Conservation (phyloP, 768 basidiomycete species). For the Kwoniella heveanensis region DNA sequence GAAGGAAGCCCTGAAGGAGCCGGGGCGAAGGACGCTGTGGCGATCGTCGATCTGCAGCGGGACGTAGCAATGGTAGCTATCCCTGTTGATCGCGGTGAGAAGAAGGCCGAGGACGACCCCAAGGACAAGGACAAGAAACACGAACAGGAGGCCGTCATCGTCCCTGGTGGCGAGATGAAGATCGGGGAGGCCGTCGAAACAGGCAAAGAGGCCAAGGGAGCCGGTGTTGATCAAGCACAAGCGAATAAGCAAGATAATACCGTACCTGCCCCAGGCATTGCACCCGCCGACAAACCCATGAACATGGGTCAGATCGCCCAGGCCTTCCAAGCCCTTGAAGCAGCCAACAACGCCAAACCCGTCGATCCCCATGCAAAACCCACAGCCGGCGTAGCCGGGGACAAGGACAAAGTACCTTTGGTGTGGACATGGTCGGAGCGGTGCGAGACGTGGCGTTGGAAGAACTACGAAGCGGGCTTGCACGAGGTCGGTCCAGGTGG, state of each 20-base stretch:
- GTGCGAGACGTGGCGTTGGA: constrained; percentile 48
- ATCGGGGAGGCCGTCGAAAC: not conserved
- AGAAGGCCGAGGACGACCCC: constrained; percentile 3
- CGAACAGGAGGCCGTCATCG: constrained; percentile 25
- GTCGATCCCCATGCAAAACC: not conserved
- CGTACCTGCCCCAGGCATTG: constrained; percentile 4
- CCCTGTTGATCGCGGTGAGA: constrained; percentile 12
- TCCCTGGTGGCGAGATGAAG: constrained; percentile 4
- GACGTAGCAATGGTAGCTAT: constrained; percentile 23
- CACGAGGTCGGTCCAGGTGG: constrained; percentile 24
- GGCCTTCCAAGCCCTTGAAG: constrained; percentile 33
- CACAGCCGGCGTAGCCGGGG: not conserved
- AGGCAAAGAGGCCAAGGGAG: constrained; percentile 1
- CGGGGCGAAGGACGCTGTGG: not conserved
- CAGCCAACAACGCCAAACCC: not conserved
- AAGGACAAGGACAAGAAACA: constrained; percentile 26
- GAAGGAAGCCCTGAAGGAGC: not conserved
- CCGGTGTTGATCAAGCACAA: no score
- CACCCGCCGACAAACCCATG: constrained; percentile 26
- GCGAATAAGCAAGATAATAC: no score
- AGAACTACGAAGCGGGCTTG: constrained; percentile 40
- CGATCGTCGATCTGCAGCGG: constrained; percentile 6
- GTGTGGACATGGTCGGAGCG: constrained; percentile 41
- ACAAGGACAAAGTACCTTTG: constrained; percentile 18
- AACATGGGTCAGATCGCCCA: constrained; percentile 36